Evolutionary conservation across 768 basidiomycete species (phyloP), one percentile per base, ranked within the genome.

Genomic region (Lentinula guzmanii): DNA sequence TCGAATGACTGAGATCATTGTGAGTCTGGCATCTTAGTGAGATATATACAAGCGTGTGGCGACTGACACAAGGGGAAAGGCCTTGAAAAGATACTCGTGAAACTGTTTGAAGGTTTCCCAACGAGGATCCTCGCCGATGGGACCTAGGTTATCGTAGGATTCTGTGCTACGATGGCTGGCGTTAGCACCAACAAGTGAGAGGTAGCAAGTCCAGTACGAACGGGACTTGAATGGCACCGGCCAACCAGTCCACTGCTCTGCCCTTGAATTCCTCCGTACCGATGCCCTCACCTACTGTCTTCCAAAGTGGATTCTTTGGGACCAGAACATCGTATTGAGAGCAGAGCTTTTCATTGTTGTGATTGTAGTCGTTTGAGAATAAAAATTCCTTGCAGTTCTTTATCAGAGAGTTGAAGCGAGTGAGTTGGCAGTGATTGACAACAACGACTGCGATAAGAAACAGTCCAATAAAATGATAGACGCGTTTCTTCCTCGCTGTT

Each of bases 221-320:
- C 58, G 71, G 73, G 33, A 77, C 67, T 43, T 65, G 57, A 16
- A 77, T 71, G 31, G 76, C 76, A 4, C 69, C 72, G 41, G 69
- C 68, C 34, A 77, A 70, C 69, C 71, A 73, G 24, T 69, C 66
- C 28, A 71, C 67, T 2, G 72, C 72, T 46, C 68, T 67, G 1
- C n/a, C 48, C 62, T 70, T 67, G 65, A 72, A 76, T 16, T 50
- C 67, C 10, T 67, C 62, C 4, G 70, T 70, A 11, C 56, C 60
- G 52, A 70, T 60, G 16, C 11, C 10, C 16, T 59, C 45, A 39
- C 58, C 58, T 5, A 59, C 46, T 50, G 33, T 33, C 3, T 45
- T 59, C 58, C 58, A 59, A 8, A 59, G 28, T 4, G 46, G 58
- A 50, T 59, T 59, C 2, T 8, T 35, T 34, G 58, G 58, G 11